Conservation (phyloP, 1,284 basidiomycete genomes). For the Ustilago trichophora region DNA sequence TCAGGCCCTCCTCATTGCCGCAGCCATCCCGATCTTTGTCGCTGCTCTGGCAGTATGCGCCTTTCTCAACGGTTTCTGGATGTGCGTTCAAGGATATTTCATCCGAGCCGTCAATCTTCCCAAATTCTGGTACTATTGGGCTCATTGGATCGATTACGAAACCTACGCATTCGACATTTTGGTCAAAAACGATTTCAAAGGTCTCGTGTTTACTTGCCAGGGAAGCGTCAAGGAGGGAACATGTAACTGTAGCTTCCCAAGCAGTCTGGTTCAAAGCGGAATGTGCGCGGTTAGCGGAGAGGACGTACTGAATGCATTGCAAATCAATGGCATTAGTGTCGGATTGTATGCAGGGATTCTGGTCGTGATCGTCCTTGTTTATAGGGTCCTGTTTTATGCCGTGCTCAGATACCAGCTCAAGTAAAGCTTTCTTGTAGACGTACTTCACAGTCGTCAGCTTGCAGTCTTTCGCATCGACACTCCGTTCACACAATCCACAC, state of each 20-base stretch:
- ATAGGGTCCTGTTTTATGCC: constrained; percentile 62
- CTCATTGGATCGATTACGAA: constrained; percentile 69
- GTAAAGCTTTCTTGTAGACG: too few relatives aligned
- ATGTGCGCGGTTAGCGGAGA: constrained; percentile 30
- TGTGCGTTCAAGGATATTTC: constrained; percentile 68
- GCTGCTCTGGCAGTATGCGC: constrained; percentile 73
- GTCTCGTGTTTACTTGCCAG: constrained; percentile 70
- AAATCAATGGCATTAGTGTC: constrained; percentile 45
- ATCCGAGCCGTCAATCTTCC: constrained; percentile 71
- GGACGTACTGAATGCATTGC: constrained; percentile 47
- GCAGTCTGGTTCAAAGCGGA: constrained; percentile 14
- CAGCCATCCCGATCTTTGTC: constrained; percentile 73
- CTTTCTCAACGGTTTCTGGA: constrained; percentile 75
- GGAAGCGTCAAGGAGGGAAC: constrained; percentile 54
- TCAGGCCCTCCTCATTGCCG: constrained; percentile 71
- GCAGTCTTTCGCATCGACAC: too few relatives aligned
- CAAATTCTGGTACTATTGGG: constrained; percentile 73
- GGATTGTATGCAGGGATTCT: constrained; percentile 62
- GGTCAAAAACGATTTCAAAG: constrained; percentile 71
- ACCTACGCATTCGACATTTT: constrained; percentile 69
- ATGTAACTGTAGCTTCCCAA: constrained; percentile 31
- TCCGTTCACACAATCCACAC: too few relatives aligned
- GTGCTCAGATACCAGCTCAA: constrained; percentile 37
- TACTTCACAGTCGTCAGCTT: too few relatives aligned
- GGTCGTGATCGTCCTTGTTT: constrained; percentile 28